Evolutionary conservation across 345 rosid genomes (phyloP).

Genomic region (Rhizophora apiculata): DNA sequence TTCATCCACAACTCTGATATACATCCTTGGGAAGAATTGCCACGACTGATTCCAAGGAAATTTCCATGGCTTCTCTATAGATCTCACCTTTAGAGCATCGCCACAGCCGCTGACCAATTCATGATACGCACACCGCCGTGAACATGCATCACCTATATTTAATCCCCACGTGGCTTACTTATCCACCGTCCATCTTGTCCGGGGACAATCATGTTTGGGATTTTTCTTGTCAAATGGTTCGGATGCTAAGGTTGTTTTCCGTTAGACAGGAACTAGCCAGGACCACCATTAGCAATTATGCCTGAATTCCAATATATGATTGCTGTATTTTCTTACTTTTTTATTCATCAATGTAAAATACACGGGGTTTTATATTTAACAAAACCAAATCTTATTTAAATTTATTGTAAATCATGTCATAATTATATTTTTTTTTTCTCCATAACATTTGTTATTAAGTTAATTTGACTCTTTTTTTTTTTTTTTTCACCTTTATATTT

Average conservation of each 20-base stretch:
- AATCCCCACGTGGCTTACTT: neutral
- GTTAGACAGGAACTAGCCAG: too few relatives aligned
- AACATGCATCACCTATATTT: neutral
- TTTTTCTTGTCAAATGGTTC: neutral
- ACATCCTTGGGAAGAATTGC: conserved; percentile 24
- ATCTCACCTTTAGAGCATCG: neutral
- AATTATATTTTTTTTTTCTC: too few relatives aligned
- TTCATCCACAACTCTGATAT: neutral
- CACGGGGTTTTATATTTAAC: too few relatives aligned
- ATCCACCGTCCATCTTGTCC: neutral
- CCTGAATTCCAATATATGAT: conserved; percentile 17
- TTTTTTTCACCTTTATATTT: too few relatives aligned
- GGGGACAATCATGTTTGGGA: neutral
- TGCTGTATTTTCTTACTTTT: too few relatives aligned
- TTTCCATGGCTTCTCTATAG: conserved; percentile 27
- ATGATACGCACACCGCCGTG: neutral
- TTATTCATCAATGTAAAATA: too few relatives aligned
- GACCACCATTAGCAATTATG: neutral
- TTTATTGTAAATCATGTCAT: too few relatives aligned
- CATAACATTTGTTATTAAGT: too few relatives aligned
- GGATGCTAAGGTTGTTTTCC: too few relatives aligned
- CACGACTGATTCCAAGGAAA: conserved; percentile 38
- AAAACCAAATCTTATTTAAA: too few relatives aligned
- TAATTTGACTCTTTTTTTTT: too few relatives aligned
- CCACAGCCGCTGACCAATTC: neutral